Evolutionary conservation across 1,284 basidiomycete genomes (phyloP).

Genomic region (Mycosarcoma maydis): DNA sequence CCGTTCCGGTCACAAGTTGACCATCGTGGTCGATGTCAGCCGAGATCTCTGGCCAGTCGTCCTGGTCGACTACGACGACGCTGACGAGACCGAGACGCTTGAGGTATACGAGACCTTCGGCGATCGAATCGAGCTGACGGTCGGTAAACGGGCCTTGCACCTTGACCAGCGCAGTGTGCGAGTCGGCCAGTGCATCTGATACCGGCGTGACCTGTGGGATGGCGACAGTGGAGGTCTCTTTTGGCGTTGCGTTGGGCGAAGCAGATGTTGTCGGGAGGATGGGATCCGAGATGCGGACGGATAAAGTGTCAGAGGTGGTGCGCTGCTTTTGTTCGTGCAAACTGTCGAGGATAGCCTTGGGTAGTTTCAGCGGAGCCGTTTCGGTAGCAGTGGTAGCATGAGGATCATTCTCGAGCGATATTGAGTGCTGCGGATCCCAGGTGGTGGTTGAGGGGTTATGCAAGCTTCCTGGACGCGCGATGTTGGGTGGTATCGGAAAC

Average conservation of each 20-base stretch:
- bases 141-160: slow-evolving; percentile 97
- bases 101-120: slow-evolving; percentile 90
- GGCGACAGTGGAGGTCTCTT: slow-evolving; percentile 64
- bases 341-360: slow-evolving; percentile 33
- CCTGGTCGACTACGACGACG: slow-evolving; percentile 92
- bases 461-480: slow-evolving; percentile 28
- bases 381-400: slow-evolving; percentile 5
- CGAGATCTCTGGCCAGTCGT: slow-evolving; percentile 73
- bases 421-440: slow-evolving; percentile 35
- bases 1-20: slow-evolving; percentile 26
- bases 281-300: slow-evolving; percentile 57
- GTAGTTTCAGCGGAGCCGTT: slow-evolving; percentile 10
- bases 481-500: slow-evolving; percentile 44
- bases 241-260: slow-evolving; percentile 59
- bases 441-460: slow-evolving; percentile 49
- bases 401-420: slow-evolving; percentile 17
- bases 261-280: slow-evolving; percentile 23
- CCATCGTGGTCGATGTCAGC: slow-evolving; percentile 48
- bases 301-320: slow-evolving; percentile 25
- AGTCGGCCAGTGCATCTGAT: slow-evolving; percentile 41
- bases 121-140: slow-evolving; percentile 90
- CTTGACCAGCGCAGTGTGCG: slow-evolving; percentile 90
- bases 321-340: slow-evolving; percentile 31
- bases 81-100: slow-evolving; percentile 93
- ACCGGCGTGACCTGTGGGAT: slow-evolving; percentile 39